Percentiles rank a stretch among this genome's conserved stretches.
phyloP scores from a whole-genome alignment of 306 rosid species.

The Vigna radiata region DNA sequence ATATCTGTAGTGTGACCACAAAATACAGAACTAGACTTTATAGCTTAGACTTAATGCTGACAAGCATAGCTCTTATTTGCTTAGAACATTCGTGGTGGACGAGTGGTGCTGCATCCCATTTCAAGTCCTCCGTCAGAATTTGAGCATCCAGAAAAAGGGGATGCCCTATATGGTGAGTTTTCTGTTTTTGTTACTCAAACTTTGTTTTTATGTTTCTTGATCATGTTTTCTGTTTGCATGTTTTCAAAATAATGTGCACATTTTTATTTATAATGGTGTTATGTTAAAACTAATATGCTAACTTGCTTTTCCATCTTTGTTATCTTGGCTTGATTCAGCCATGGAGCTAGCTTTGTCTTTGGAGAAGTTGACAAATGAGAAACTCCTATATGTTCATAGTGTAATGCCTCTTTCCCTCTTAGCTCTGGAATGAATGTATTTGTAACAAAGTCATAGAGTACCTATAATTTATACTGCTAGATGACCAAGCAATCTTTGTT shows the following conservation, averaged over 20 bases:
- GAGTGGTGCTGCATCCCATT: constrained; percentile 55
- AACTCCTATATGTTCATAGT: constrained; percentile 55
- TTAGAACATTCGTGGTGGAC: constrained; percentile 67
- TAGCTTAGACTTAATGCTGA: background rate
- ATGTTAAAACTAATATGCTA: background rate
- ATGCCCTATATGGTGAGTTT: constrained; percentile 65
- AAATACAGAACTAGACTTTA: too few relatives aligned
- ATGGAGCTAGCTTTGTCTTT: constrained; percentile 64
- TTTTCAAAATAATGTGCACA: background rate
- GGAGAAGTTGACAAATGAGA: constrained; percentile 62
- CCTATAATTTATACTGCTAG: background rate
- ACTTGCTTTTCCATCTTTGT: background rate
- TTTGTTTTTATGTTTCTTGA: background rate
- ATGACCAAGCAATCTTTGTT: background rate
- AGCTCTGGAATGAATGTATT: constrained; percentile 4
- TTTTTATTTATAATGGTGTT: background rate
- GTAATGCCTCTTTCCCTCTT: constrained; percentile 47
- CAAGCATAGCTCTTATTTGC: constrained; percentile 12
- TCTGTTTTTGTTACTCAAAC: background rate
- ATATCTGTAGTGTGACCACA: too few relatives aligned
- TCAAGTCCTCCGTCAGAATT: constrained; percentile 60
- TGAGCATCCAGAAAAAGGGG: constrained; percentile 68
- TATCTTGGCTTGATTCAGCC: constrained; percentile 40
- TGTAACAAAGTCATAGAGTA: background rate
- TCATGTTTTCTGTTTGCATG: background rate